Evolutionary conservation across 345 rosid species (phyloP).

Genomic region (Populus deltoides): DNA sequence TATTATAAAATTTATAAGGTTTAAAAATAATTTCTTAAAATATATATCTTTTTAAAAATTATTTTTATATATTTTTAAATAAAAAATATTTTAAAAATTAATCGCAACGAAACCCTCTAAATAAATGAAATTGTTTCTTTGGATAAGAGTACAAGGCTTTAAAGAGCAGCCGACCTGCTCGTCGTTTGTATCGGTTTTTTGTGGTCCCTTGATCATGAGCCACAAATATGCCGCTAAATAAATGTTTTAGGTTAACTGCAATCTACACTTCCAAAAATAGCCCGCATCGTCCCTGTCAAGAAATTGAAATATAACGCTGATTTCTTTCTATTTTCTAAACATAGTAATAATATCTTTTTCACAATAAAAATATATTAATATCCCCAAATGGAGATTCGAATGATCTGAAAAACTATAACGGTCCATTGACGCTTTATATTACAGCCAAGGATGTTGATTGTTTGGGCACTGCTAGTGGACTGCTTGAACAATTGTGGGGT

Average conservation of each 20-base stretch:
- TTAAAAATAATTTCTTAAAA: not conserved
- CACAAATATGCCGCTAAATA: not conserved
- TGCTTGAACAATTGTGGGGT: not conserved
- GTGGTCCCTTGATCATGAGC: not conserved
- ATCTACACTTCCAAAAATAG: not conserved
- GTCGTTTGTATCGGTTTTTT: not conserved
- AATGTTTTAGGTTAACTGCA: not conserved
- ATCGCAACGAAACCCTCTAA: no score
- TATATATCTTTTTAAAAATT: no score
- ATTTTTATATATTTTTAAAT: no score
- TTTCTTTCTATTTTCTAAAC: not conserved
- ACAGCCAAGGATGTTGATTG: not conserved
- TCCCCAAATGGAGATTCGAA: not conserved
- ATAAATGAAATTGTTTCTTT: no score
- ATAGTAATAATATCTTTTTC: not conserved
- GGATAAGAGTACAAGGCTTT: not conserved
- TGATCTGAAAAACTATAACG: not conserved
- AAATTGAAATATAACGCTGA: not conserved
- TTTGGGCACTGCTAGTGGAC: not conserved
- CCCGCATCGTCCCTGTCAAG: not conserved
- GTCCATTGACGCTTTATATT: no score
- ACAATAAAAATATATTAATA: not conserved
- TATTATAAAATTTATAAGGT: not conserved
- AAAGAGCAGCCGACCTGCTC: not conserved
- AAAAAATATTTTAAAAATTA: no score